Evolutionary conservation across 2,329 filamentous ascomycete genomes (phyloP).

Genomic region (Hypoxylon sp.): DNA sequence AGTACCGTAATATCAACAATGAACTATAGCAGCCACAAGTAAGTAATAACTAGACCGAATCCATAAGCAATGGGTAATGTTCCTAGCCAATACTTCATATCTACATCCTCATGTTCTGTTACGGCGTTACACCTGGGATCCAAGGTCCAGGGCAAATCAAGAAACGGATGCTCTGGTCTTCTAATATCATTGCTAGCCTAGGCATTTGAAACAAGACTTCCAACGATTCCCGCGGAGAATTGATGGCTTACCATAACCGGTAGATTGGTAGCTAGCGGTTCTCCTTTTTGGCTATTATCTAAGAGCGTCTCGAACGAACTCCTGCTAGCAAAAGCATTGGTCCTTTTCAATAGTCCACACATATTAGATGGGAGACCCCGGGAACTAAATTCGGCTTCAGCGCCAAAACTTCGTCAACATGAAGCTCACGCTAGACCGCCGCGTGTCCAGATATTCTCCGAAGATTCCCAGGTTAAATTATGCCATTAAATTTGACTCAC

Average conservation of each 20-base stretch:
- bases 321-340: constrained; percentile 17
- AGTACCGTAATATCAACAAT: constrained; percentile 11
- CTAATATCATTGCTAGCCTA: constrained; percentile 21
- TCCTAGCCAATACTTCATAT: constrained; percentile 28
- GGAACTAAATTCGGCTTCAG: constrained; percentile 27
- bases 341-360: constrained; percentile 19
- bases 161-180: constrained; percentile 18
- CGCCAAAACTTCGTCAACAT: constrained; percentile 23
- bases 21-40: not conserved
- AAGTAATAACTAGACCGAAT: not conserved
- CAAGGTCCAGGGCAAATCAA: constrained; percentile 18
- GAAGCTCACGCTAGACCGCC: constrained; percentile 30
- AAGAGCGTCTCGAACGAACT: constrained; percentile 27
- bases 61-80: constrained; percentile 3
- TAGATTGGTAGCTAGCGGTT: constrained; percentile 27
- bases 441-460: constrained; percentile 9
- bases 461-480: constrained; percentile 7
- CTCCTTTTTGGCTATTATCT: constrained; percentile 37
- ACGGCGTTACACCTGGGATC: constrained; percentile 21
- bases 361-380: constrained; percentile 31
- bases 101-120: constrained; percentile 6
- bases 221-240: constrained; percentile 34
- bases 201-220: constrained; percentile 35
- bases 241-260: constrained; percentile 21
- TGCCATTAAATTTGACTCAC: constrained; percentile 5